Evolutionary conservation across 257 asterid species (phyloP), one percentile per base, ranked within the genome.

Genomic region (Fraxinus americana): DNA sequence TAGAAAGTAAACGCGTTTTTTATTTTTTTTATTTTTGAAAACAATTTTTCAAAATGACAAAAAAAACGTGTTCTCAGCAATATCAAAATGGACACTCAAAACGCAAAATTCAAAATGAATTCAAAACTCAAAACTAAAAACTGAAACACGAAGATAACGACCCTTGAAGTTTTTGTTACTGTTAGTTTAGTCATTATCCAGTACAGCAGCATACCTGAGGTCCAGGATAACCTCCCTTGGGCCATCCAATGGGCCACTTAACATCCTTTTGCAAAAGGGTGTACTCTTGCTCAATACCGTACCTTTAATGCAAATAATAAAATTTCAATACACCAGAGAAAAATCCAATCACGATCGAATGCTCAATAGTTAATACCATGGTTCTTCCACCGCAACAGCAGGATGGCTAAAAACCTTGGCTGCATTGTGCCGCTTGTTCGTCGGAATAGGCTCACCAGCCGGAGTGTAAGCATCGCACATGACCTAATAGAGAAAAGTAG

Each of bases 401-500:
- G 81, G 78, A 4, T 81, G 43, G 75, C 80, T 75, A 48, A 76
- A 81, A 36, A 81, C 61, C 66, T 81, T 63, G 14, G 70, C 81
- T 0, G 77, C 81, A 38, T 50, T 39, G 5, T 61, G 7, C 57
- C 78, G 75, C 74, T 75, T 81, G 81, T 71, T 81, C 19, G 84
- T 81, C 25, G 84, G 81, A 76, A 81, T 76, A 6, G 84, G 78
- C 29, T 81, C 84, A 7, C 81, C 84, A n/a, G 80, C 61, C 3
- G 81, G 84, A 54, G 84, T 80, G 65, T 81, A 73, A 21, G 78
- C 34, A 57, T 77, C 75, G 1, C 75, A 73, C 66, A 76, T 66
- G 19, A 80, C 71, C 73, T 74, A 35, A 27, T 21, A 36, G 11
- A 21, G 38, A 71, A 7, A 1, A 23, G 4, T 16, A 25, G 11